Base-by-base conservation (phyloP, 352 stramenopile species). In the Plasmopara viticola region DNA sequence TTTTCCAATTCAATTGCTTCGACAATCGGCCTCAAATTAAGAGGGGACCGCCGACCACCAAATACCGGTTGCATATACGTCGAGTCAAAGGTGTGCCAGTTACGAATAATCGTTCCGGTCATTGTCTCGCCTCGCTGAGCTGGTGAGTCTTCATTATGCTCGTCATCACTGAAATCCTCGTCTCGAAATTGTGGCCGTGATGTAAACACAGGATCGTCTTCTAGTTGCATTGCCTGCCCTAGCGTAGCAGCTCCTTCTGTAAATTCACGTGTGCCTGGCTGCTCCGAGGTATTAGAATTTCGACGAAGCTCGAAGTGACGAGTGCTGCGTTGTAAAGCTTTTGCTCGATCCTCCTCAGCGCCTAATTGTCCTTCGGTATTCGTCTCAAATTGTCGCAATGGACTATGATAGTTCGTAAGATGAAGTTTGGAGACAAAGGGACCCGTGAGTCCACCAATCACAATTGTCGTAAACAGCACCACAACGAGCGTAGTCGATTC, bases 401-500 rank as follows among this genome's bases (percentile, higher is more conserved):
- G 59, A 40, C 68, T 68, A 15, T 72, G 60, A 14, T 79, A 58
- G 0, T 60, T 72, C 2, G 61, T 72, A 12, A 76, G 60, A n/a
- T 41, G 58, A 28, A 93, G 51, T 18, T 66, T 73, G 13, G 54
- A 70, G 6, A 93, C 56, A 12, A 93, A 54, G 7, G 78, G 82
- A 0, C 82, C 82, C 1, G 82, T 93, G 43, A 93, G 59, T 4
- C 79, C 79, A 8, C 82, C 82, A 18, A 93, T 74, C 35, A 93
- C 76, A 44, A 91, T 82, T 0, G 83, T 93, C n/a, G 83, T 93
- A 48, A 93, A 93, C 9, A 93, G 72, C 30, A 93, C 78, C 44
- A 93, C 78, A 46, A 90, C 80, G 5, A 93, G 63, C 35, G 83
- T 93, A 10, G 83, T 93, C 15, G 80, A 91, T 48, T 91, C 83